Evolutionary conservation across 75 land plant genomes (phyloP), one percentile per base, ranked within the genome.

Genomic region (Pseudotsuga menziesii): DNA sequence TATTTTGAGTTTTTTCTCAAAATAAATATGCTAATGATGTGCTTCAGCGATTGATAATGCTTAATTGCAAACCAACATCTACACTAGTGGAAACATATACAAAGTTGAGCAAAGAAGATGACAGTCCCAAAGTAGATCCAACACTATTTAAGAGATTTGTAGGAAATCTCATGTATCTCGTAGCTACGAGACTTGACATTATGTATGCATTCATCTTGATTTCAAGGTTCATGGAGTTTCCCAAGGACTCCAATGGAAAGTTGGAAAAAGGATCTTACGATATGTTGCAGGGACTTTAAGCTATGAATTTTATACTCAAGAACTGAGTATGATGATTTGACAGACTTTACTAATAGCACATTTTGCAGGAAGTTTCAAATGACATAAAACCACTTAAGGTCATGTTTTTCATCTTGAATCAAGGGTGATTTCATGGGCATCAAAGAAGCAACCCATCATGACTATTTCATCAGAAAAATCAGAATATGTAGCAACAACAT

Each of bases 191-290:
- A n/a, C 54, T 22, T 5, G 39, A 61, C 23, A 60, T 76, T 54
- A 25, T 48, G 39, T 4, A 2, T 62, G 15, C 16, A 44, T 3
- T 61, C 26, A 63, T 35, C 56, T 15, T 23, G n/a, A 26, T 61
- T 4, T 32, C 29, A 12, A 78, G 78, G n/a, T 67, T 22, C 32
- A 56, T 17, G 62, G 20, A 70, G 75, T 32, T 2, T 58, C 72
- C 81, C 8, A 78, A 61, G 2, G 82, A 81, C 35, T 64, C 76
- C 29, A 75, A 32, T 62, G 76, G 72, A 66, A 76, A 13, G 82
- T 61, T 59, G 52, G 70, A 3, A 80, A 80, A 52, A 57, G 76
- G n/a, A n/a, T n/a, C n/a, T n/a, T n/a, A n/a, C n/a, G n/a, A n/a
- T n/a, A n/a, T n/a, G n/a, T n/a, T n/a, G n/a, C n/a, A n/a, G n/a